phyloP scores from a whole-genome alignment of 108 stramenopile species.

The Cylindrotheca closterium region DNA sequence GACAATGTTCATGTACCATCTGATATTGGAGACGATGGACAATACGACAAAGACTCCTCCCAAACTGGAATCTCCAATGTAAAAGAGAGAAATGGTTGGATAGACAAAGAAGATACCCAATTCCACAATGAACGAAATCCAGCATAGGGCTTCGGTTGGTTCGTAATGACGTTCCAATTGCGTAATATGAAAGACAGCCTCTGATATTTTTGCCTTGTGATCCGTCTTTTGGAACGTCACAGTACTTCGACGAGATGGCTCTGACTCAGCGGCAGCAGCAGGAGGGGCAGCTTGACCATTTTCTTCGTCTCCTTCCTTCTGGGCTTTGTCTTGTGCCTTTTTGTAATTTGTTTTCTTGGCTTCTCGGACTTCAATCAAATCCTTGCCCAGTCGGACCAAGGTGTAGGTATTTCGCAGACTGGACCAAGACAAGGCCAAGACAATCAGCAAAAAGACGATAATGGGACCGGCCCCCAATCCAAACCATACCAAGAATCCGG shows the following conservation, averaged over 20 bases:
- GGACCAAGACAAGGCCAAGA: constrained; percentile 26
- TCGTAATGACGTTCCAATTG: constrained; percentile 41
- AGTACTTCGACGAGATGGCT: neutral
- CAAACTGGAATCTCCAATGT: constrained; percentile 21
- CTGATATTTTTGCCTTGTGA: neutral
- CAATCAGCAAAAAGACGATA: constrained; percentile 22
- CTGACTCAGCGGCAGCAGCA: neutral
- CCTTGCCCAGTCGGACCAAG: constrained; percentile 10
- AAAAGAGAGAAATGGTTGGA: constrained; percentile 48
- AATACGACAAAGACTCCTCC: constrained; percentile 20
- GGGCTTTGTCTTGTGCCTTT: constrained; percentile 1
- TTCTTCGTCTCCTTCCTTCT: constrained; percentile 5
- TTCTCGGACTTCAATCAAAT: constrained; percentile 6
- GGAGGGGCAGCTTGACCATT: constrained; percentile 1
- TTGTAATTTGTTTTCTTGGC: neutral
- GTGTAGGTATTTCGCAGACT: constrained; percentile 18
- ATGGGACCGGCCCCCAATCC: constrained; percentile 27
- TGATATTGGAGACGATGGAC: constrained; percentile 8
- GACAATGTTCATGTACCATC: constrained; percentile 29
- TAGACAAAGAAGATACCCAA: constrained; percentile 48
- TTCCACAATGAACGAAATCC: constrained; percentile 35
- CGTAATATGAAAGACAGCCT: constrained; percentile 49
- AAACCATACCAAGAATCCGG: constrained; percentile 43
- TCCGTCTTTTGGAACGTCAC: neutral
- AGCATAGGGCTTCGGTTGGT: constrained; percentile 45